Percentiles rank a stretch among this genome's conserved stretches.
Conservation (phyloP, 1,284 basidiomycete genomes). For the Coniferiporia sulphurascens region DNA sequence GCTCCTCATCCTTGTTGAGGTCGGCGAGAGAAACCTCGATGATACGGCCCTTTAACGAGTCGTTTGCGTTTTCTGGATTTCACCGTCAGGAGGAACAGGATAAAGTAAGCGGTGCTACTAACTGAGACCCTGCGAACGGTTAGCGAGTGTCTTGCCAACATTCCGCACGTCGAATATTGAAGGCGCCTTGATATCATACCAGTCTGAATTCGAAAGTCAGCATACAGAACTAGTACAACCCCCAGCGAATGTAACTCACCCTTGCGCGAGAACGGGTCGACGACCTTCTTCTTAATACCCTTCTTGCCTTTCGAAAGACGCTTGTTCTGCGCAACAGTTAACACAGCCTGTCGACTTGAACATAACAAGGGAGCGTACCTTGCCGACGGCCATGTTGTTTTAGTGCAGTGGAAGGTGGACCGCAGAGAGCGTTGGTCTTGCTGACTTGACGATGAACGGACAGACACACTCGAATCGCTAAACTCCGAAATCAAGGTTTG, state of each 20-base stretch:
- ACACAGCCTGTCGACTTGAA: slow-evolving; percentile 5
- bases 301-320: slow-evolving; percentile 99
- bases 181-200: slow-evolving; percentile 99
- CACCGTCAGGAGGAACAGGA: slow-evolving; percentile 14
- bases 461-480: background rate
- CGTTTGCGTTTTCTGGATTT: slow-evolving; percentile 89
- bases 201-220: slow-evolving; percentile 53
- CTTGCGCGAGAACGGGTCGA: slow-evolving; percentile 99
- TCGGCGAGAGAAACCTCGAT: slow-evolving; percentile 96
- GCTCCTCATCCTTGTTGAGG: slow-evolving; percentile 99
- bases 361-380: slow-evolving; percentile 43
- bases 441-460: slow-evolving; percentile 22
- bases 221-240: background rate
- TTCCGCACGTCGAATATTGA: slow-evolving; percentile 97
- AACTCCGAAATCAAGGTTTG: background rate
- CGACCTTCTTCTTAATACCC: slow-evolving; percentile 99
- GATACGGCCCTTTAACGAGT: slow-evolving; percentile 97
- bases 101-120: slow-evolving; percentile 34
- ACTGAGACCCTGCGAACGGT: slow-evolving; percentile 98
- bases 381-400: slow-evolving; percentile 85
- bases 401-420: slow-evolving; percentile 40
- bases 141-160: slow-evolving; percentile 98
- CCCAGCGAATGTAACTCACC: slow-evolving; percentile 42
- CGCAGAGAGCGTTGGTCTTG: slow-evolving; percentile 45
- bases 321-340: slow-evolving; percentile 71